Percentiles rank a stretch among this genome's conserved stretches.
phyloP scores from a whole-genome alignment of 1,284 basidiomycete genomes.

The Ganoderma resinaceum region DNA sequence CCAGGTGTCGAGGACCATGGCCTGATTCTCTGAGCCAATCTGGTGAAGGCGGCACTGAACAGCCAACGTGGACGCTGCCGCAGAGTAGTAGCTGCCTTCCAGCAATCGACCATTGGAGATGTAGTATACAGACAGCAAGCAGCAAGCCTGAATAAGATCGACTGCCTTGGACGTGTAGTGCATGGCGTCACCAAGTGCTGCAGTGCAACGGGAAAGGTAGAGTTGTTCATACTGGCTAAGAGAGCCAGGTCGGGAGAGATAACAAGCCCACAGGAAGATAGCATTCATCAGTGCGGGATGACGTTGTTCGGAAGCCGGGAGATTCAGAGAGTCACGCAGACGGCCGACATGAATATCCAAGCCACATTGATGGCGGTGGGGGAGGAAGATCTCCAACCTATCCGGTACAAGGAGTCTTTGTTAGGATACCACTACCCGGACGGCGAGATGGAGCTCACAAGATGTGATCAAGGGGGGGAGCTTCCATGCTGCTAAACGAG shows the following conservation, averaged over 20 bases:
- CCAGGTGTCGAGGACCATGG: constrained; percentile 39
- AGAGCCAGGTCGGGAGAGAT: constrained; percentile 72
- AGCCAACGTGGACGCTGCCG: constrained; percentile 69
- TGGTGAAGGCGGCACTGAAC: constrained; percentile 73
- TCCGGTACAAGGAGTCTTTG: constrained; percentile 4
- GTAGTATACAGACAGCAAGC: constrained; percentile 76
- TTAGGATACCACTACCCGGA: constrained; percentile 8
- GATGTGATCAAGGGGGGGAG: constrained; percentile 67
- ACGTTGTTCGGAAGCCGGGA: constrained; percentile 60
- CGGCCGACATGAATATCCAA: constrained; percentile 70
- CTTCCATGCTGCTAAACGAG: constrained; percentile 41
- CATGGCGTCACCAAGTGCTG: constrained; percentile 65
- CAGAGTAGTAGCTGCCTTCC: constrained; percentile 77
- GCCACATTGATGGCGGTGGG: constrained; percentile 78
- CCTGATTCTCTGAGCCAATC: constrained; percentile 44
- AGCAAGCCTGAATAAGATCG: constrained; percentile 77
- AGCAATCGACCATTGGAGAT: constrained; percentile 73
- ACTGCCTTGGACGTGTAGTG: constrained; percentile 59
- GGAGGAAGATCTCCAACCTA: constrained; percentile 76
- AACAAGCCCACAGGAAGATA: constrained; percentile 82
- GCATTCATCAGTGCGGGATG: constrained; percentile 80
- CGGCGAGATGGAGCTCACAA: constrained; percentile 53
- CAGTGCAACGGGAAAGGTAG: constrained; percentile 67
- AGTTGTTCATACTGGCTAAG: constrained; percentile 72
- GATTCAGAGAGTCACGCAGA: constrained; percentile 62